These are phyloP conservation scores for Ceriops zippeliana DNA, from an alignment of 345 rosid genomes.

Conservation along the genomic window DNA sequence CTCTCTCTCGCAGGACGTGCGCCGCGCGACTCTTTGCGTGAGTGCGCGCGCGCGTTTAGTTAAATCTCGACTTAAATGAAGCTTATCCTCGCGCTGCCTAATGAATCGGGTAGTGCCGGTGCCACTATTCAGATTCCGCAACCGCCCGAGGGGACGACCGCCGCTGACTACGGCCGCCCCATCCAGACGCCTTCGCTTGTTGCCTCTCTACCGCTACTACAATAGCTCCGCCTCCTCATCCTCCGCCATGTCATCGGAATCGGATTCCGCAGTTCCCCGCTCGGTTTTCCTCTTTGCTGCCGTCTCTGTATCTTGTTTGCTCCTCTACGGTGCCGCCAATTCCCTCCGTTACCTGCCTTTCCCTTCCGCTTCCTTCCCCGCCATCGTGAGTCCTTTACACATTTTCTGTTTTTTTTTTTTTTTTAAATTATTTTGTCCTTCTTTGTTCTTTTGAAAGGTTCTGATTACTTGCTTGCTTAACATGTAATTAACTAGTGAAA, in stretches of 20 bases:
- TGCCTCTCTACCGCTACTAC: no score
- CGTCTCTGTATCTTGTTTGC: slow-evolving; percentile 25
- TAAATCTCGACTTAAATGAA: no score
- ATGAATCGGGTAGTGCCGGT: slow-evolving; percentile 6
- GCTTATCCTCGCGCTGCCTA: background rate
- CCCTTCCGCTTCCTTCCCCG: slow-evolving; percentile 16
- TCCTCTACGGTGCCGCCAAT: slow-evolving; percentile 29
- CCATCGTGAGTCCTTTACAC: slow-evolving; percentile 8
- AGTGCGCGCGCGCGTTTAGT: no score
- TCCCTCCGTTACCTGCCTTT: slow-evolving; percentile 22
- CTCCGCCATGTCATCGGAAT: slow-evolving; percentile 5
- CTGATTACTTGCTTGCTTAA: no score
- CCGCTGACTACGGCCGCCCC: background rate
- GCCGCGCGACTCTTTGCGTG: no score
- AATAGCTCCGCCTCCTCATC: background rate
- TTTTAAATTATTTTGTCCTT: no score
- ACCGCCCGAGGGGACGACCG: background rate
- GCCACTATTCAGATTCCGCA: slow-evolving; percentile 11
- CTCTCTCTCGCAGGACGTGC: no score
- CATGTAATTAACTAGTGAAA: no score
- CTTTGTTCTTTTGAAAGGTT: no score
- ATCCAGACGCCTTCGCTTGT: background rate
- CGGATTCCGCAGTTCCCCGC: slow-evolving; percentile 20
- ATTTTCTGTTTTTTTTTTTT: no score
- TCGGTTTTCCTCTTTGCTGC: slow-evolving; percentile 20